Conservation (phyloP, 192 early-diverging fungal species). For the Paraglomus occultum region DNA sequence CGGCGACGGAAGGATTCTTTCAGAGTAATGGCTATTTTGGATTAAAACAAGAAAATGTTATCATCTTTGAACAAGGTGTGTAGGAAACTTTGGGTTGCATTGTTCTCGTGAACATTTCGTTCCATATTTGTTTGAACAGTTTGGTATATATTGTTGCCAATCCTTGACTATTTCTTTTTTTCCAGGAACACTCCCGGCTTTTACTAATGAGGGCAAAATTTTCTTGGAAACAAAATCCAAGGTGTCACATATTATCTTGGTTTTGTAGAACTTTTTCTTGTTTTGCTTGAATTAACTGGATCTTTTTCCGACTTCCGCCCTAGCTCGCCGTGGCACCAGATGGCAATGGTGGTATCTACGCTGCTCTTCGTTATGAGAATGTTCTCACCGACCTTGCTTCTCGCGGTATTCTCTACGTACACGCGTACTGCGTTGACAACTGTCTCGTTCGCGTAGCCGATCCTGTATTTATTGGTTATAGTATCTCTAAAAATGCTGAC, state of each 20-base stretch:
- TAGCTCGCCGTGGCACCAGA: constrained; percentile 82
- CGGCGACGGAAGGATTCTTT: constrained; percentile 78
- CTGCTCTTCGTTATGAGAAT: constrained; percentile 81
- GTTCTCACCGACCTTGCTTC: constrained; percentile 75
- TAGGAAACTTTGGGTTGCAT: neutral
- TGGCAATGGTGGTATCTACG: constrained; percentile 96
- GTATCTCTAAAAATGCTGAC: constrained; percentile 81
- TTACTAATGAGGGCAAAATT: constrained; percentile 91
- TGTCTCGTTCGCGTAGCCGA: constrained; percentile 96
- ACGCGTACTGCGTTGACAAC: constrained; percentile 98
- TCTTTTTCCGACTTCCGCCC: constrained; percentile 2
- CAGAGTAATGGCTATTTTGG: constrained; percentile 86
- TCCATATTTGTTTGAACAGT: no score
- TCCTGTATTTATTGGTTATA: constrained; percentile 95
- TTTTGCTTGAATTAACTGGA: no score
- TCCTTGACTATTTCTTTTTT: neutral
- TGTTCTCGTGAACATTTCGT: neutral
- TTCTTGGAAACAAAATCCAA: constrained; percentile 60
- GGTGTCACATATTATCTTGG: neutral
- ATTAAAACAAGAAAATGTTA: constrained; percentile 75
- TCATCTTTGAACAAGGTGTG: constrained; percentile 93
- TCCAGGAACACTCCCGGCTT: constrained; percentile 83
- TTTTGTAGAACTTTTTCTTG: neutral
- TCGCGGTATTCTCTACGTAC: constrained; percentile 84
- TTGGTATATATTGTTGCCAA: neutral